Base-by-base conservation (phyloP, 2,329 filamentous ascomycete species). In the Epichloe elymi region DNA sequence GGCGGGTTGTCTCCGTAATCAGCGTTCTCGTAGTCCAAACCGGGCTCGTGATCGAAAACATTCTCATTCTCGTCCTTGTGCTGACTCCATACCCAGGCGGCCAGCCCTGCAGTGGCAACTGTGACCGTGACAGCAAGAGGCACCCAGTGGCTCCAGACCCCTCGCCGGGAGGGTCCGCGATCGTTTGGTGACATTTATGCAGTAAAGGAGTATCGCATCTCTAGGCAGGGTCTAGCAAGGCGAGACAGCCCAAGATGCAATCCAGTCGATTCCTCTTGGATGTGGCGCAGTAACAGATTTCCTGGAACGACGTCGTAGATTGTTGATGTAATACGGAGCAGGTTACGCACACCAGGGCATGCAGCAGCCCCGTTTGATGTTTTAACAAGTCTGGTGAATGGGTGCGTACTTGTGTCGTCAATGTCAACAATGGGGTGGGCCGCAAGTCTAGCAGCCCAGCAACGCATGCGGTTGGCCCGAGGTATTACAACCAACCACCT, bases 51-150 rank as follows among this genome's bases (percentile, higher is more conserved):
- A 49, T 81, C 78, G 47, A 57, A 53, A 46, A 80, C 76, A 40
- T 88, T 82, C 30, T 89, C 83, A 49, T 88, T 83, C 53, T 83
- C 79, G 57, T 86, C 83, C 61, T 77, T 80, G 61, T 88, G 84
- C 70, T 95, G 89, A 66, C 86, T 94, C 89, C 89, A 95, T 54
- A 90, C 81, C 91, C 91, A 97, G 52, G 88, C 88, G 49, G 84
- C 90, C 46, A 95, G 71, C 36, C 90, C 89, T 51, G 86, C 83
- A 20, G 90, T 88, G 54, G 91, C 91, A 59, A 94, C 81, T 45
- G 88, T 90, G 53, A 95, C 82, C 47, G 90, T 96, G 57, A 95
- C 70, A 57, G 83, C 84, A 51, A 97, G 76, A 55, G 91, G 91
- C 54, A 95, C 80, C 88, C 90, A 96, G 70, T 94, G 91, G 62